Evolutionary conservation across 306 rosid species (phyloP), one percentile per base, ranked within the genome.

Genomic region (Cucurbita moschata): DNA sequence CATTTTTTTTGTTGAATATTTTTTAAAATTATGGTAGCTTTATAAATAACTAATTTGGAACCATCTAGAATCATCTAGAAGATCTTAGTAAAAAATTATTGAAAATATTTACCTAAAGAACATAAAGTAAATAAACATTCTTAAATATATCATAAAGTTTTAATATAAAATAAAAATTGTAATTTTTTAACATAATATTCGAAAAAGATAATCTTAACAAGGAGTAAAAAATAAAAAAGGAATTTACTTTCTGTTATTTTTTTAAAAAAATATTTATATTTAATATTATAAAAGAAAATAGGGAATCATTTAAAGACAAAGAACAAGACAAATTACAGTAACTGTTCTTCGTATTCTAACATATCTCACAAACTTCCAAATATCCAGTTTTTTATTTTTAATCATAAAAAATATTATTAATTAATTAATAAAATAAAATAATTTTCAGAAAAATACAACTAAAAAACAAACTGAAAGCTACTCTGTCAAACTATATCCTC

Each of bases 321-420:
- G 77, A 78, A 58, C 75, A 71, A 71, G 84, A 82, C 86, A 86
- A 77, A 49, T 69, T 69, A 58, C 50, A 53, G 55, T 44, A 56
- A 75, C 73, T 62, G 76, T 74, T 81, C 66, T 71, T 79, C 51
- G 77, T 73, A 38, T 58, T 43, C 69, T 56, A 38, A 14, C 26
- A 62, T 77, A 78, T 70, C 79, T 64, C 89, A 81, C 51, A 88
- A 82, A 18, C 82, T 35, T 83, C 96, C 97, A 93, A 87, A 90
- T 71, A 73, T 89, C 82, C 91, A 88, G 89, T 82, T 86, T 81
- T 81, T 84, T 74, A 30, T 30, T 64, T 79, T 75, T 71, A 84
- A 81, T 66, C 47, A 78, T 68, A 73, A 74, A 38, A 65, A 77
- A 81, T 46, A 80, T 47, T 50, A 67, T 8, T 52, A 19, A 63